A percentile compares a stretch with the other conserved stretches of the same genome.
Evolutionary conservation across 2,329 filamentous ascomycete genomes (phyloP).

Genomic region (Colletotrichum simmondsii): DNA sequence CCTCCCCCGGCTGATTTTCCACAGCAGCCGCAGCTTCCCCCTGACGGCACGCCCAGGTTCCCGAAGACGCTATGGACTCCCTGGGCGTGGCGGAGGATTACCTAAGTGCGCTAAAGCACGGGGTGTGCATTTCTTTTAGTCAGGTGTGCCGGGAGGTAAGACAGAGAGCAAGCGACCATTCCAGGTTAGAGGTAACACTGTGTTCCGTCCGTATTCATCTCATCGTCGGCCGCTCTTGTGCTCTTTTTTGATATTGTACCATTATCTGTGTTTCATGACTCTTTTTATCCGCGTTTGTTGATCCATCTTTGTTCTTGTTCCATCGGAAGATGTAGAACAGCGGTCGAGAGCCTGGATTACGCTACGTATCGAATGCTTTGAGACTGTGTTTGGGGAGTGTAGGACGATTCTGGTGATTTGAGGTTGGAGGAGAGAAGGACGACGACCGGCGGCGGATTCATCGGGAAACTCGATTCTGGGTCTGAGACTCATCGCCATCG

Average conservation of each 20-base stretch:
- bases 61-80: not conserved
- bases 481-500: not conserved
- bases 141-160: constrained; percentile 13
- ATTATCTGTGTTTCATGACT: not conserved
- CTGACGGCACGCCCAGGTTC: not conserved
- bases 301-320: not conserved
- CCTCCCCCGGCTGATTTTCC: not conserved
- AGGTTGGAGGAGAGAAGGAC: not conserved
- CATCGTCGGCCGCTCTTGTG: not conserved
- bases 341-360: not conserved
- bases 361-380: not conserved
- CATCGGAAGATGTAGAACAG: not conserved
- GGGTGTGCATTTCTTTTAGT: constrained; percentile 18
- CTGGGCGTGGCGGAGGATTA: constrained; percentile 8
- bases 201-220: not conserved
- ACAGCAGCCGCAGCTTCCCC: not conserved
- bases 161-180: not conserved
- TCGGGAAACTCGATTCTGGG: not conserved
- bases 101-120: constrained; percentile 19
- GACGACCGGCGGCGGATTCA: not conserved
- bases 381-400: not conserved
- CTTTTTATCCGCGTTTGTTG: too few relatives aligned
- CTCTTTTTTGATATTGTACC: not conserved
- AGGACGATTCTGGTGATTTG: not conserved
- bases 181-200: not conserved